Conservation (phyloP, 139 green algal species). For the Prasinococcaceae sp. region DNA sequence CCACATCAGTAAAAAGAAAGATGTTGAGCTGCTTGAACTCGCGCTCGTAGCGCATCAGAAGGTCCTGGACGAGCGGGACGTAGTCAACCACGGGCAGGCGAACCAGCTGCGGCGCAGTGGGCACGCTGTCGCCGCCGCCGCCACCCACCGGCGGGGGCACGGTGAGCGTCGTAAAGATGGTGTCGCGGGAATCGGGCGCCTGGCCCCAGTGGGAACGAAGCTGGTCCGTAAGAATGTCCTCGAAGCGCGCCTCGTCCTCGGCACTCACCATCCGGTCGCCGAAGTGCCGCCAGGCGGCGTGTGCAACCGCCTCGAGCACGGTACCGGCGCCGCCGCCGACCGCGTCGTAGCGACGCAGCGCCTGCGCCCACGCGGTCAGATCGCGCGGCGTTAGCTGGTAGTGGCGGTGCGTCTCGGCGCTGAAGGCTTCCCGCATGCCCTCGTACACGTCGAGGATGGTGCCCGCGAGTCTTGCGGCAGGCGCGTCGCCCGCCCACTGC, state of each 20-base stretch:
- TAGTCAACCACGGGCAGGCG: slow-evolving; percentile 32
- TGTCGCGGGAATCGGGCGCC: too few species aligned
- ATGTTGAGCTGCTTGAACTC: slow-evolving; percentile 46
- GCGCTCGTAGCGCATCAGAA: slow-evolving; percentile 46
- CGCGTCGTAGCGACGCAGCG: slow-evolving; percentile 28
- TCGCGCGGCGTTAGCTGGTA: slow-evolving; percentile 50
- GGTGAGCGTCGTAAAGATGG: slow-evolving; percentile 2
- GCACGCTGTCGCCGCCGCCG: not conserved
- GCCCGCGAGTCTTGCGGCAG: slow-evolving; percentile 16
- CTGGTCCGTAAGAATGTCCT: too few species aligned
- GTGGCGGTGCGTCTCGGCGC: slow-evolving; percentile 32
- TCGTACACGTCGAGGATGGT: slow-evolving; percentile 45
- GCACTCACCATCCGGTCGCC: slow-evolving; percentile 35
- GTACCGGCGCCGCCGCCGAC: slow-evolving; percentile 11
- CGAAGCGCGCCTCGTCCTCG: slow-evolving; percentile 22
- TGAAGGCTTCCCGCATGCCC: slow-evolving; percentile 21
- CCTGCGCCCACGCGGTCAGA: slow-evolving; percentile 37
- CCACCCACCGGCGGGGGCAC: too few species aligned
- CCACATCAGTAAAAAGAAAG: slow-evolving; percentile 40
- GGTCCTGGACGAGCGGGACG: slow-evolving; percentile 28
- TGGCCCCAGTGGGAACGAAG: too few species aligned
- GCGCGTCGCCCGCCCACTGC: slow-evolving; percentile 7
- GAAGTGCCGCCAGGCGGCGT: slow-evolving; percentile 44
- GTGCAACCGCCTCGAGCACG: slow-evolving; percentile 29
- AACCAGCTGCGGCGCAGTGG: slow-evolving; percentile 11